Evolutionary conservation across 257 asterid species (phyloP).

Genomic region (Ajuga chamaepitys): DNA sequence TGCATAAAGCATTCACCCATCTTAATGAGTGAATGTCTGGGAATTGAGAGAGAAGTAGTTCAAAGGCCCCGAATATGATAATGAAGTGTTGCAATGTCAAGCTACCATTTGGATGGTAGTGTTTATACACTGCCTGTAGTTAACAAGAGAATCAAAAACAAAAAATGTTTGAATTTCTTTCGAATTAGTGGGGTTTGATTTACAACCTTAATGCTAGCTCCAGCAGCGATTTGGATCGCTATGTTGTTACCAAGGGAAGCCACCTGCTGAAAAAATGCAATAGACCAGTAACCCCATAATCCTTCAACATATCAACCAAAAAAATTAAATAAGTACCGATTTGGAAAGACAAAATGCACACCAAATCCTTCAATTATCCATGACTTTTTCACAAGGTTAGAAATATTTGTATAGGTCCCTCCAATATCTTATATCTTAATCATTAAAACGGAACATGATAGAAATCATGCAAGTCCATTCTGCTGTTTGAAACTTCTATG

Average conservation of each 20-base stretch:
- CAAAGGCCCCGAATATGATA: conserved; percentile 42
- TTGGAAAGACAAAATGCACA: no score
- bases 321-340: no score
- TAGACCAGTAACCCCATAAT: conserved; percentile 63
- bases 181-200: neutral
- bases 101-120: conserved; percentile 38
- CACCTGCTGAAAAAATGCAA: conserved; percentile 64
- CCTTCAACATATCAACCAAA: conserved; percentile 36
- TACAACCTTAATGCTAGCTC: conserved; percentile 55
- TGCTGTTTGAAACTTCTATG: no score
- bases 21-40: conserved; percentile 58
- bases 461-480: no score
- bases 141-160: neutral
- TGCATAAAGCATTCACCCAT: conserved; percentile 53
- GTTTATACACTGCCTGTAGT: conserved; percentile 41
- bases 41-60: conserved; percentile 47
- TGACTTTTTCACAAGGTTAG: no score
- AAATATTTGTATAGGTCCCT: no score
- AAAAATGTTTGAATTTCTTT: neutral
- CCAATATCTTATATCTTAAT: no score
- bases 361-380: no score
- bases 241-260: conserved; percentile 60
- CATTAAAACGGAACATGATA: no score
- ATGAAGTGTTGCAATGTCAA: conserved; percentile 55
- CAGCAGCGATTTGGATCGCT: conserved; percentile 64